A percentile compares a stretch with the other conserved stretches of the same genome.
Evolutionary conservation across 2,329 filamentous ascomycete genomes (phyloP).

Genomic region (Cylindrodendrum hubeiense): DNA sequence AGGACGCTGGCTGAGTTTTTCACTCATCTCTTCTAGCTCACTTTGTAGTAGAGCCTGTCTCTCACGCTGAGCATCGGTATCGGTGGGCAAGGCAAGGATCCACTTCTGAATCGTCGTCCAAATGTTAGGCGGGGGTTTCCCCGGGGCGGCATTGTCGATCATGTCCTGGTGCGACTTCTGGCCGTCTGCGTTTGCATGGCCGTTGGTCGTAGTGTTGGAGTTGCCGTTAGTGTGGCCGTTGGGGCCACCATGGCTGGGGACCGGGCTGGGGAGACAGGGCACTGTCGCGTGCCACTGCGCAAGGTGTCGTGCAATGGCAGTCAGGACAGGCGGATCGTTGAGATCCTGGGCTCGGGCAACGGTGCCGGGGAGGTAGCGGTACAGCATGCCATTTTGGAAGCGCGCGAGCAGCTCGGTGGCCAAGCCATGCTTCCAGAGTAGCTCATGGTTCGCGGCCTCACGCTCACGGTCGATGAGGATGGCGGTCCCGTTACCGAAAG

Average conservation of each 20-base stretch:
- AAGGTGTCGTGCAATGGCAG: constrained; percentile 84
- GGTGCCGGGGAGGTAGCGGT: constrained; percentile 87
- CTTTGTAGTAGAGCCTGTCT: constrained; percentile 77
- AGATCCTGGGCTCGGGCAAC: constrained; percentile 87
- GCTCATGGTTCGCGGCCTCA: constrained; percentile 82
- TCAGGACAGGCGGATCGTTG: constrained; percentile 79
- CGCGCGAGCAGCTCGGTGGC: constrained; percentile 90
- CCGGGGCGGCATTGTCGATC: constrained; percentile 68
- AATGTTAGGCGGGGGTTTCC: constrained; percentile 83
- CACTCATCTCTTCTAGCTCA: constrained; percentile 79
- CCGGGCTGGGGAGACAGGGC: constrained; percentile 63
- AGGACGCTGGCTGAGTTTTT: constrained; percentile 79
- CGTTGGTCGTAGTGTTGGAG: constrained; percentile 49
- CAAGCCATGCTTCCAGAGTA: constrained; percentile 85
- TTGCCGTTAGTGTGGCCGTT: constrained; percentile 49
- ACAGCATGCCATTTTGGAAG: constrained; percentile 96
- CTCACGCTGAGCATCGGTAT: constrained; percentile 75
- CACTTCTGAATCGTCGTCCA: constrained; percentile 98
- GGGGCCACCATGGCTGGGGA: constrained; percentile 32
- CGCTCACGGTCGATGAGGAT: constrained; percentile 96
- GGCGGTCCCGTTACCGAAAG: constrained; percentile 94
- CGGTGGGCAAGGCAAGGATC: constrained; percentile 85
- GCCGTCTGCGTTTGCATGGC: constrained; percentile 43
- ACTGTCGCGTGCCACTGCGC: constrained; percentile 92
- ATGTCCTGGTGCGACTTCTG: constrained; percentile 50